Percentiles rank a stretch among this genome's conserved stretches.
Conservation (phyloP, 257 asterid species). For the Nicotiana attenuata region DNA sequence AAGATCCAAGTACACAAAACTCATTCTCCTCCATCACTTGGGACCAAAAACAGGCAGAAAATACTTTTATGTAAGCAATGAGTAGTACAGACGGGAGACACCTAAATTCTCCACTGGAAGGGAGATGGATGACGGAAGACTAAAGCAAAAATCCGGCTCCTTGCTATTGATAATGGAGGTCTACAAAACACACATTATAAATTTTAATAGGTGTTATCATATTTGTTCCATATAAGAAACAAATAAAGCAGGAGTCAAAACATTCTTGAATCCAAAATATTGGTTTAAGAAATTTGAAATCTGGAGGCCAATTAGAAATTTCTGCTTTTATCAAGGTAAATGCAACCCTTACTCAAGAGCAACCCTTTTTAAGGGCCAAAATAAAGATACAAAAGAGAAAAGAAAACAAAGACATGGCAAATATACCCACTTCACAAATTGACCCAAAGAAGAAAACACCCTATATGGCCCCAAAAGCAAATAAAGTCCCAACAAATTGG, state of each 20-base stretch:
- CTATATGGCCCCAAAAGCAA: constrained; percentile 1
- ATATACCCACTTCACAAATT: neutral
- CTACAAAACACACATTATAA: neutral
- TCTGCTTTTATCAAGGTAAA: neutral
- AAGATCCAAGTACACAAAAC: too few species aligned
- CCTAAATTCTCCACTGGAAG: neutral
- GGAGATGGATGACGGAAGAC: neutral
- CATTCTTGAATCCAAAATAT: neutral
- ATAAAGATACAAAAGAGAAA: neutral
- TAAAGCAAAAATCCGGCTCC: neutral
- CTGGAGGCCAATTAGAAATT: neutral
- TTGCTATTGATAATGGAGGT: neutral
- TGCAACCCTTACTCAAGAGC: neutral
- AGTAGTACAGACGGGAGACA: neutral
- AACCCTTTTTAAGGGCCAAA: neutral
- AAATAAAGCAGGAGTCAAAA: neutral
- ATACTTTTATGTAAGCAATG: too few species aligned
- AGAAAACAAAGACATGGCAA: neutral
- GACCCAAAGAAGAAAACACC: neutral
- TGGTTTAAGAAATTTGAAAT: too few species aligned
- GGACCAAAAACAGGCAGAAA: too few species aligned
- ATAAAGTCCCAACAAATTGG: neutral
- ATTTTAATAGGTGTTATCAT: neutral
- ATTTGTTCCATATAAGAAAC: neutral
- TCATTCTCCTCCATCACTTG: too few species aligned